Evolutionary conservation across 2,329 filamentous ascomycete genomes (phyloP).

Genomic region (Lecanoromycetidae sp.): DNA sequence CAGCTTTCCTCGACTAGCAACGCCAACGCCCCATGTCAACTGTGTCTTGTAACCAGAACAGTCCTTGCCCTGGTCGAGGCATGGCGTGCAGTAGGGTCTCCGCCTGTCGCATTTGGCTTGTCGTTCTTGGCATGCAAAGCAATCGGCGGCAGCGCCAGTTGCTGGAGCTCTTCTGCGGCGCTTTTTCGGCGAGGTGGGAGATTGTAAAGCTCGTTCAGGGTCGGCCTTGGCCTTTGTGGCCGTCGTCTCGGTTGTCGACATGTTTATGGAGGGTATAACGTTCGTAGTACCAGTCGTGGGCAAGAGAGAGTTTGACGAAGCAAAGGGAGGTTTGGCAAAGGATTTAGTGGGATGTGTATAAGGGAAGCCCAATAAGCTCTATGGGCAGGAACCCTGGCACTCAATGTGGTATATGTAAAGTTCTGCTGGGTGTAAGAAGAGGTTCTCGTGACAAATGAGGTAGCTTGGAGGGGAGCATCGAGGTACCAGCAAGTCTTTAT

Average conservation of each 20-base stretch:
- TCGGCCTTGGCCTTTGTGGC: slow-evolving; percentile 6
- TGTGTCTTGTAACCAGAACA: slow-evolving; percentile 96
- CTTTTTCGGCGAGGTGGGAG: slow-evolving; percentile 36
- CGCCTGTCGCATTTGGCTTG: slow-evolving; percentile 78
- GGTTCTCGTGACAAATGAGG: slow-evolving; percentile 9
- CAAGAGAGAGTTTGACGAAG: not conserved
- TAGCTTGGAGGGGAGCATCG: slow-evolving; percentile 5
- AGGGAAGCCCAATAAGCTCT: not conserved
- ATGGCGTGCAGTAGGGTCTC: slow-evolving; percentile 89
- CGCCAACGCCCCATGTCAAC: slow-evolving; percentile 90
- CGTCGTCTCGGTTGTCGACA: slow-evolving; percentile 14
- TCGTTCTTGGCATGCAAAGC: slow-evolving; percentile 81
- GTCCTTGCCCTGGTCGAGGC: slow-evolving; percentile 79
- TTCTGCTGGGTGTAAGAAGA: not conserved
- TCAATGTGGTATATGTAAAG: not conserved
- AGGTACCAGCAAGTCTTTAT: slow-evolving; percentile 14
- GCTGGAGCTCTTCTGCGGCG: slow-evolving; percentile 78
- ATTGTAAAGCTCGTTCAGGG: slow-evolving; percentile 4
- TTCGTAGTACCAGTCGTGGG: not conserved
- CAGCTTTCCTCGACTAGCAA: slow-evolving; percentile 89
- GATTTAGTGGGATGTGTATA: not conserved
- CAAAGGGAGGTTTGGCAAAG: not conserved
- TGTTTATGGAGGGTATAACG: not conserved
- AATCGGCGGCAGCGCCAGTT: slow-evolving; percentile 84
- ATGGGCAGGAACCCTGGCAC: not conserved